Evolutionary conservation across 1,284 basidiomycete species (phyloP), one percentile per base, ranked within the genome.

Genomic region (Trichosporon inkin): DNA sequence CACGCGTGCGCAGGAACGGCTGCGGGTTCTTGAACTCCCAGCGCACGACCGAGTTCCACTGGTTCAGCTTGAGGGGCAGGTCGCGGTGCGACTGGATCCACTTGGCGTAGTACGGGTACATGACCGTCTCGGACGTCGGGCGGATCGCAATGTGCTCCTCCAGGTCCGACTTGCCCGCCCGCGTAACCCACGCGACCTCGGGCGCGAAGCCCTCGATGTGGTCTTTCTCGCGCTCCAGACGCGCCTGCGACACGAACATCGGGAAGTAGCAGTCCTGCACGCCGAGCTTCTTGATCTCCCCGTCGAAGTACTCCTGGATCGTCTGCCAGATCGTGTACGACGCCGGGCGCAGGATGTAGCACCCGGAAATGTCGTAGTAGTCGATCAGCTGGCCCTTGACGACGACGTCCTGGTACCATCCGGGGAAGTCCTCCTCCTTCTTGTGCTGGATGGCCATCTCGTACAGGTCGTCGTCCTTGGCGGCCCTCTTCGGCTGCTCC

Each of bases 11-110:
- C 41, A 99, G 84, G 89, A 99, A 99, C 2, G 95, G 95, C 80
- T 99, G 72, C 13, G 95, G 96, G 79, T 95, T 96, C 82, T 99
- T 99, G 84, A 99, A 99, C 79, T 99, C 95, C 95, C 95, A 99
- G 65, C 95, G 88, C 28, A 99, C 95, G 71, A 99, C 94, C 68
- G 87, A 92, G 82, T 98, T 98, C 95, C 95, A 99, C 79, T 98
- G 91, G 81, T 99, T 99, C 60, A 99, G 84, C 79, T 95, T 96
- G 70, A 99, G 82, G 6, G 95, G 95, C 56, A 99, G 87, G 78
- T 99, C 95, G 68, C 95, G 90, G 79, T 99, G 89, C 67, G 88
- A 91, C 77, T 94, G 90, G 79, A 99, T 94, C 95, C 95, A 99
- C 81, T 97, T 96, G 62, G 92, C 88, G 78, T 95, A 96, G 82